Conservation (phyloP, 257 asterid species). For the Sherardia arvensis region DNA sequence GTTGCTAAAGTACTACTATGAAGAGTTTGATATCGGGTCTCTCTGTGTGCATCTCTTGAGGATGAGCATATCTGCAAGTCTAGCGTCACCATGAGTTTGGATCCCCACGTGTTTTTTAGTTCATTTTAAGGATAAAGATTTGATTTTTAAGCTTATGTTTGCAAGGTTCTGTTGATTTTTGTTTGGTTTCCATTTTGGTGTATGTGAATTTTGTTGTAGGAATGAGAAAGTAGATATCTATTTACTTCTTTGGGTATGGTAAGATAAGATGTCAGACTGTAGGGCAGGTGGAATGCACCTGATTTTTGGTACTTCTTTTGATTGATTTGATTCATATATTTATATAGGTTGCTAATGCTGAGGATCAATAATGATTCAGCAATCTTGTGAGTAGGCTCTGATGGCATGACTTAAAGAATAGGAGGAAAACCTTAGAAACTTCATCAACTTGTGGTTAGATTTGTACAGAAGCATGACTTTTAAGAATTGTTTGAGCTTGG, state of each 20-base stretch:
- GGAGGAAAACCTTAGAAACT: no score
- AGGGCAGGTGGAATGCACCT: background rate
- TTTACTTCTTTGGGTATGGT: conserved; percentile 1
- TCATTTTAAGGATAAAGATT: background rate
- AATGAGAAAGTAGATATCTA: background rate
- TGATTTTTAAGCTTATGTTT: no score
- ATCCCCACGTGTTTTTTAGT: background rate
- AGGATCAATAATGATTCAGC: no score
- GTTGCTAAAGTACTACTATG: conserved; percentile 67
- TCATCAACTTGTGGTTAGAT: no score
- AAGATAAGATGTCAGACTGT: conserved; percentile 1
- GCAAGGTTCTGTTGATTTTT: background rate
- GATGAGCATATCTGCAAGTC: conserved; percentile 65
- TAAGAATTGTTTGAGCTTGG: no score
- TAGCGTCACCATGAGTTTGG: conserved; percentile 58
- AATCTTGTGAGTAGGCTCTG: no score
- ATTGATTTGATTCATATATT: no score
- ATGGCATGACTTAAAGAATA: no score
- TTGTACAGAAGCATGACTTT: no score
- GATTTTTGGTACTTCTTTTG: no score
- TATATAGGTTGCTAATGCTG: no score
- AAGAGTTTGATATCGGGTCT: conserved; percentile 69
- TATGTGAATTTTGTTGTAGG: background rate
- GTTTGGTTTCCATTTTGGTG: background rate
- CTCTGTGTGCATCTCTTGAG: conserved; percentile 82